phyloP scores from a whole-genome alignment of 371 early-diverging fungal species.

The Sporodiniella umbellata region DNA sequence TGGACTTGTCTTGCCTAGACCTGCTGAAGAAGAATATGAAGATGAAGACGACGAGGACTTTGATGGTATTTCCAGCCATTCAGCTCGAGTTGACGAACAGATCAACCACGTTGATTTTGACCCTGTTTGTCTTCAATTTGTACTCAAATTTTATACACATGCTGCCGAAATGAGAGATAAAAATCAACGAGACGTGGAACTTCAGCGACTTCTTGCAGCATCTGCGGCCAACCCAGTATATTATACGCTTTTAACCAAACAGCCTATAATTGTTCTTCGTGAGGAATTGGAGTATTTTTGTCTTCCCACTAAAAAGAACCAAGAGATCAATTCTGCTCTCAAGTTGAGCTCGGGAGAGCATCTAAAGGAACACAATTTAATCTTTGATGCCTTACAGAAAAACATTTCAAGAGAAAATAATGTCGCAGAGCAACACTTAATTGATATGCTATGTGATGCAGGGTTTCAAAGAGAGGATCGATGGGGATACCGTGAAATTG shows the following conservation, averaged over 20 bases:
- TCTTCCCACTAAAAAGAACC: slow-evolving; percentile 40
- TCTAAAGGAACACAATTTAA: slow-evolving; percentile 61
- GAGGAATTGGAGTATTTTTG: slow-evolving; percentile 65
- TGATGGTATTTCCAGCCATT: slow-evolving; percentile 50
- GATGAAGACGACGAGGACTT: slow-evolving; percentile 34
- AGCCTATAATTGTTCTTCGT: slow-evolving; percentile 65
- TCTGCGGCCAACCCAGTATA: slow-evolving; percentile 37
- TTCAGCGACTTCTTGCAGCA: slow-evolving; percentile 13
- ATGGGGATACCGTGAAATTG: slow-evolving; percentile 72
- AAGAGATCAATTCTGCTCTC: slow-evolving; percentile 26
- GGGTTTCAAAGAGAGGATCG: slow-evolving; percentile 63
- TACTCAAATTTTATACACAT: slow-evolving; percentile 50
- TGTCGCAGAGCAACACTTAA: slow-evolving; percentile 77
- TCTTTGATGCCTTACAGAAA: slow-evolving; percentile 77
- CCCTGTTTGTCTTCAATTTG: slow-evolving; percentile 61
- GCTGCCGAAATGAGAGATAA: slow-evolving; percentile 24
- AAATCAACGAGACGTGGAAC: slow-evolving; percentile 18
- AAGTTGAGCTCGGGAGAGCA: slow-evolving; percentile 64
- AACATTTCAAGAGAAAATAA: slow-evolving; percentile 71
- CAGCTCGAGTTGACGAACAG: slow-evolving; percentile 46
- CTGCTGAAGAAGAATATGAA: slow-evolving; percentile 24
- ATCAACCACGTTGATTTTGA: slow-evolving; percentile 63
- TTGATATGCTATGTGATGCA: slow-evolving; percentile 78
- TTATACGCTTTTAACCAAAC: slow-evolving; percentile 63
- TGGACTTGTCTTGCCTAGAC: slow-evolving; percentile 62